These are phyloP conservation scores for Phytophthora pini DNA, from an alignment of 352 stramenopile genomes.

Conservation along the genomic window DNA sequence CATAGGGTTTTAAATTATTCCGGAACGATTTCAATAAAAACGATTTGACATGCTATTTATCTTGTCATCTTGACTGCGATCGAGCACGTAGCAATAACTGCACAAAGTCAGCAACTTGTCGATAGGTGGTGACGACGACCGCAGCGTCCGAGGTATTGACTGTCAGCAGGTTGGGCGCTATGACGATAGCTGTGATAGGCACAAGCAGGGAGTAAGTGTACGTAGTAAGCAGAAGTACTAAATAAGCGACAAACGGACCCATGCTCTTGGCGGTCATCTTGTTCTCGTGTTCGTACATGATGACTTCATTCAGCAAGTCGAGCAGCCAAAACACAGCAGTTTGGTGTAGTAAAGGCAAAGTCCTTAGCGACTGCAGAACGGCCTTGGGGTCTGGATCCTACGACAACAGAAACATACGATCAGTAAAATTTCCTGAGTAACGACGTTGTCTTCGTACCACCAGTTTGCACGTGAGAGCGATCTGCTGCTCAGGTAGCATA, in stretches of 20 bases:
- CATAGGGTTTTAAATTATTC: constrained; percentile 47
- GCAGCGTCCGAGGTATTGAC: constrained; percentile 74
- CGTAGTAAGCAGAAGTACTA: too few relatives aligned
- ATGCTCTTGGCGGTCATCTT: constrained; percentile 87
- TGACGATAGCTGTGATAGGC: constrained; percentile 65
- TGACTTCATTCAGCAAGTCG: constrained; percentile 73
- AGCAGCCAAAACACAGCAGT: constrained; percentile 77
- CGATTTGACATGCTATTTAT: constrained; percentile 31
- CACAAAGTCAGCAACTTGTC: constrained; percentile 78
- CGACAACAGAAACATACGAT: background rate
- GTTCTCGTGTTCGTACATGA: constrained; percentile 62
- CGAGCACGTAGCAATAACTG: constrained; percentile 56
- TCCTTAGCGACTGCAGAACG: constrained; percentile 44
- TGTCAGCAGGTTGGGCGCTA: constrained; percentile 81
- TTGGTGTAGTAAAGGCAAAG: constrained; percentile 44
- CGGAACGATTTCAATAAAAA: constrained; percentile 35
- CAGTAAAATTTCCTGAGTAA: too few relatives aligned
- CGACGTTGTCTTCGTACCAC: constrained; percentile 32
- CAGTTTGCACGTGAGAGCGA: constrained; percentile 57
- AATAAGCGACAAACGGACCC: constrained; percentile 32
- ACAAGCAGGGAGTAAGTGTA: background rate
- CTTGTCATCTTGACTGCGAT: constrained; percentile 50
- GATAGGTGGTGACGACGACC: constrained; percentile 70
- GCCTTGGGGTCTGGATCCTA: constrained; percentile 40
- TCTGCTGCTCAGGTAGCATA: constrained; percentile 62